A percentile compares a stretch with the other conserved stretches of the same genome.
Evolutionary conservation across 2,329 filamentous ascomycete genomes (phyloP).

Genomic region (Aureobasidium sp.): DNA sequence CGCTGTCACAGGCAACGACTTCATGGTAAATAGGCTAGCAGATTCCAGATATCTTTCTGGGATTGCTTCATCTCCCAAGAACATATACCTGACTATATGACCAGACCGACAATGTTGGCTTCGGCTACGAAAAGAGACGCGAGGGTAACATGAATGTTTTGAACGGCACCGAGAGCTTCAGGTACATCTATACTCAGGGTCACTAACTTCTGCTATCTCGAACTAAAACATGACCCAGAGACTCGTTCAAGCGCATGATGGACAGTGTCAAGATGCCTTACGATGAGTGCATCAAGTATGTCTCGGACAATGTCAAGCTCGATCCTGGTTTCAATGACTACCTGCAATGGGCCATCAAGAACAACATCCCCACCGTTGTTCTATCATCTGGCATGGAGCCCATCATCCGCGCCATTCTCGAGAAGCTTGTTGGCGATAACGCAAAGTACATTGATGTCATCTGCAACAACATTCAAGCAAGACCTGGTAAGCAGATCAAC

Average conservation of each 20-base stretch:
- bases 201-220: constrained; percentile 11
- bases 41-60: background rate
- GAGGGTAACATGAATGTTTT: constrained; percentile 73
- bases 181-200: constrained; percentile 34
- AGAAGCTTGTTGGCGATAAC: constrained; percentile 72
- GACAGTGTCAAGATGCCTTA: constrained; percentile 76
- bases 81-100: background rate
- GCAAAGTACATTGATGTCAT: constrained; percentile 78
- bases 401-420: constrained; percentile 76
- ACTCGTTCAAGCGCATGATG: constrained; percentile 87
- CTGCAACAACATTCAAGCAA: constrained; percentile 69
- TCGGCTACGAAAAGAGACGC: constrained; percentile 62
- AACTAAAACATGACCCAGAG: constrained; percentile 35
- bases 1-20: constrained; percentile 52
- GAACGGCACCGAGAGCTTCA: constrained; percentile 62
- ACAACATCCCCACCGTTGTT: constrained; percentile 88
- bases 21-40: constrained; percentile 40
- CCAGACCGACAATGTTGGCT: constrained; percentile 88
- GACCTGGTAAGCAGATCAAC: constrained; percentile 65
- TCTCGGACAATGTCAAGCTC: constrained; percentile 76
- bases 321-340: constrained; percentile 87
- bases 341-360: constrained; percentile 69
- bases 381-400: constrained; percentile 89
- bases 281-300: constrained; percentile 68
- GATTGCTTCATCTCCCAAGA: background rate